phyloP scores from a whole-genome alignment of 768 basidiomycete genomes.

The Gymnopilus dilepis region DNA sequence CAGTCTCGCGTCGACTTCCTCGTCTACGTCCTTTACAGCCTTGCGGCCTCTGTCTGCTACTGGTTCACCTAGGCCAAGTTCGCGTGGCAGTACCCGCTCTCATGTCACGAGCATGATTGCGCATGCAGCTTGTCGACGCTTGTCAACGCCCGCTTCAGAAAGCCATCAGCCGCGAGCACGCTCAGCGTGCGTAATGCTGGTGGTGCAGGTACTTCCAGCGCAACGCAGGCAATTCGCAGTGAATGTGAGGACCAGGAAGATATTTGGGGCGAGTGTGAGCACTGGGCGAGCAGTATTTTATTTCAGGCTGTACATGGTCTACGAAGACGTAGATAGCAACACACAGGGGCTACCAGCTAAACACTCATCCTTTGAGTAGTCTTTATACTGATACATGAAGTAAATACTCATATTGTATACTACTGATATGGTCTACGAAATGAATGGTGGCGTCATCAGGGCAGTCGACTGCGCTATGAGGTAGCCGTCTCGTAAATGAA shows the following conservation, averaged over 20 bases:
- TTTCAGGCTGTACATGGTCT: too few species aligned
- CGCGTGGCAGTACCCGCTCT: constrained; percentile 31
- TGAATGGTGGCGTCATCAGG: too few species aligned
- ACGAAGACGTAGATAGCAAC: too few species aligned
- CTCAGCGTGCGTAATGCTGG: constrained; percentile 25
- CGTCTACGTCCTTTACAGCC: not conserved
- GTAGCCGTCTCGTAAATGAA: too few species aligned
- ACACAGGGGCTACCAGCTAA: too few species aligned
- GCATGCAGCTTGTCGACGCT: constrained; percentile 29
- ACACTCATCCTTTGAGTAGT: too few species aligned
- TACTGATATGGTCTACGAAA: too few species aligned
- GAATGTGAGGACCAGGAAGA: constrained; percentile 27
- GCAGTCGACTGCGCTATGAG: too few species aligned
- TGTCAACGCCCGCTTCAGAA: constrained; percentile 31
- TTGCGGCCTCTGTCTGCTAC: not conserved
- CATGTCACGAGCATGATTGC: constrained; percentile 25
- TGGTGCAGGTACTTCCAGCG: too few species aligned
- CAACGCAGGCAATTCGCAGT: constrained; percentile 22
- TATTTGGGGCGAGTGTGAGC: constrained; percentile 31
- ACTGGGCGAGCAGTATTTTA: constrained; percentile 33
- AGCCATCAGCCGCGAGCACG: constrained; percentile 38
- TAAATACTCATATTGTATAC: too few species aligned
- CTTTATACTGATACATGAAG: too few species aligned
- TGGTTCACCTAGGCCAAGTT: constrained; percentile 29
- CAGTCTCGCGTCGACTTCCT: constrained; percentile 1